Base-by-base conservation (phyloP, 495 filamentous ascomycete species). In the Penicillium lagena region DNA sequence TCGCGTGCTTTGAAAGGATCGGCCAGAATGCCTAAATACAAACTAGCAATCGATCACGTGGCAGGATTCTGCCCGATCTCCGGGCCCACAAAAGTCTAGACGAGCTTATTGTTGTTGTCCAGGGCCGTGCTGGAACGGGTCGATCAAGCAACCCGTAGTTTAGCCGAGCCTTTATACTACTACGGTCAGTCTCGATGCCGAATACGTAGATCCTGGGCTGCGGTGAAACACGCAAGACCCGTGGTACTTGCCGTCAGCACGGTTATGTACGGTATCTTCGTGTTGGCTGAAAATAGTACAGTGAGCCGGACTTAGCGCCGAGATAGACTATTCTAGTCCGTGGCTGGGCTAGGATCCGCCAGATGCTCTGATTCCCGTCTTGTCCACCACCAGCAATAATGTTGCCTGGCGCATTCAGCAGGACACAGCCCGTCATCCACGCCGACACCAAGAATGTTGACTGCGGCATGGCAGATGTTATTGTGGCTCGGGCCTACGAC, bases 401-500 rank as follows among this genome's bases (percentile, higher is more conserved):
- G 22, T 4, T 22, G 22, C 22, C 22, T 22, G 22, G 22, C 22
- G 4, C 22, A 22, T 22, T 22, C 22, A 22, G 22, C 22, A 22
- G 22, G 22, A 6, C 22, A 22, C 32, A 34, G n/a, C 32, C 9
- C 32, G 10, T 34, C 9, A 34, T 11, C 32, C 32, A 34, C 32
- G 32, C 32, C n/a, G 34, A 40, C 29, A 29, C 38, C 34, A 49
- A 35, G 55, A 58, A 58, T 58, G 51, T 32, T 31, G 12, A 31
- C 40, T 40, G 27, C 14, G 45, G 40, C 34, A 39, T 34, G 33
- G 27, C 12, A 30, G n/a, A 10, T 47, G 17, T 31, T 22, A 22
- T 22, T 3, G 22, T 22, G 22, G 3, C 22, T 3, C 0, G 37
- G 28, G 39, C 35, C 37, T 32, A 47, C 29, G 34, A 35, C 46